phyloP scores from a whole-genome alignment of 352 stramenopile species.

The Pythium dissotocum region DNA sequence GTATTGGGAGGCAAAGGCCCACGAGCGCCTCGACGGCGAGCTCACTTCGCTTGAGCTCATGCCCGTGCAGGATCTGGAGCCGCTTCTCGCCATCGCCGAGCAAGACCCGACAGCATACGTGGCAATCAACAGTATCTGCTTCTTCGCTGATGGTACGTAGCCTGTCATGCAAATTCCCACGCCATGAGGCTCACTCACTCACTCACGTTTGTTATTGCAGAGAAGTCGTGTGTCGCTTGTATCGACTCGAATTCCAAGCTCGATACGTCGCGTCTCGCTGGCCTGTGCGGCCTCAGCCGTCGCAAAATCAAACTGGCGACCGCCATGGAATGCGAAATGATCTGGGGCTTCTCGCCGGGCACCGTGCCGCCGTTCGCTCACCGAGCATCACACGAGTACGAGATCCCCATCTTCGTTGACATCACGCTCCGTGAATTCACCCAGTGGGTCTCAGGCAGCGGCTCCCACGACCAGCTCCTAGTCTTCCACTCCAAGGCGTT shows the following conservation, averaged over 20 bases:
- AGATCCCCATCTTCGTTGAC: constrained; percentile 45
- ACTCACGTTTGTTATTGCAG: constrained; percentile 23
- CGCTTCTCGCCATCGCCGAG: constrained; percentile 33
- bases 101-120: constrained; percentile 35
- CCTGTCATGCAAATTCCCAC: too few species aligned
- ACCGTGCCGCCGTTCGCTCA: constrained; percentile 68
- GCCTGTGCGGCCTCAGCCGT: constrained; percentile 48
- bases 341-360: constrained; percentile 66
- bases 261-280: constrained; percentile 56
- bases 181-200: neutral
- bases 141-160: constrained; percentile 61
- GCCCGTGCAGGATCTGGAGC: constrained; percentile 33
- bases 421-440: constrained; percentile 35
- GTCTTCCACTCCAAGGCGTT: constrained; percentile 43
- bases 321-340: constrained; percentile 48
- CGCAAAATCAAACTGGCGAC: constrained; percentile 73
- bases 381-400: neutral
- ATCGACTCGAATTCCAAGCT: constrained; percentile 62
- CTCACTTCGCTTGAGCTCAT: constrained; percentile 35
- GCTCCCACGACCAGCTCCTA: constrained; percentile 44
- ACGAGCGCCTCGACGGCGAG: neutral
- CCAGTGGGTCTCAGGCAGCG: constrained; percentile 49
- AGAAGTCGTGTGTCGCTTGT: constrained; percentile 51
- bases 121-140: constrained; percentile 73
- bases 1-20: constrained; percentile 31